Percentiles rank a stretch among this genome's conserved stretches.
These are phyloP conservation scores for Calendula officinalis DNA, from an alignment of 129 eudicot species.

Conservation along the genomic window DNA sequence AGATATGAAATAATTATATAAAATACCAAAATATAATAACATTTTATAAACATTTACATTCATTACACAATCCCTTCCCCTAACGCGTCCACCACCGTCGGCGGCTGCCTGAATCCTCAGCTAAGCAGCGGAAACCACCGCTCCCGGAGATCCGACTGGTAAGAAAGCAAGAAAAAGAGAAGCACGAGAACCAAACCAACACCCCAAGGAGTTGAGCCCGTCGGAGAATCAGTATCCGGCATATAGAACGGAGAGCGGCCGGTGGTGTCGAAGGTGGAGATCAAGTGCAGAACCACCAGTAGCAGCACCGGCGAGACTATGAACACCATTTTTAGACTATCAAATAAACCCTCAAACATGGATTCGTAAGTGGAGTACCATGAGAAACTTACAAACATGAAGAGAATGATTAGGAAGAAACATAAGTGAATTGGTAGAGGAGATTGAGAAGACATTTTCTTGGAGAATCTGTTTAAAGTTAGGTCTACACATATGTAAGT, in stretches of 20 bases:
- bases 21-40: conserved; percentile 13
- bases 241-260: conserved; percentile 37
- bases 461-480: background rate
- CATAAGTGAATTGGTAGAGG: conserved; percentile 66
- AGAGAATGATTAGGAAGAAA: conserved; percentile 57
- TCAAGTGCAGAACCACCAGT: conserved; percentile 56
- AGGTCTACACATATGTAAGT: background rate
- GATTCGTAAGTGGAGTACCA: conserved; percentile 84
- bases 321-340: conserved; percentile 62
- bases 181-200: conserved; percentile 78
- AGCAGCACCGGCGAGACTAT: conserved; percentile 68
- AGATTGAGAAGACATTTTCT: conserved; percentile 40
- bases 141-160: conserved; percentile 79
- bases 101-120: conserved; percentile 3
- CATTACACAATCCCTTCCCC: conserved; percentile 4
- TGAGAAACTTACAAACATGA: conserved; percentile 67
- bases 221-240: conserved; percentile 53
- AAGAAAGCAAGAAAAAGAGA: conserved; percentile 79
- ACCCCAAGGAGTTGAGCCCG: conserved; percentile 87
- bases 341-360: conserved; percentile 64
- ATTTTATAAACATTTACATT: background rate
- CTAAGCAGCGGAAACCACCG: conserved; percentile 85
- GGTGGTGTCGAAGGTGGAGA: conserved; percentile 42
- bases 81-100: background rate
- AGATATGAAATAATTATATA: background rate